Conservation (phyloP, 805 yeast genomes). For the Huiozyma sinensis region DNA sequence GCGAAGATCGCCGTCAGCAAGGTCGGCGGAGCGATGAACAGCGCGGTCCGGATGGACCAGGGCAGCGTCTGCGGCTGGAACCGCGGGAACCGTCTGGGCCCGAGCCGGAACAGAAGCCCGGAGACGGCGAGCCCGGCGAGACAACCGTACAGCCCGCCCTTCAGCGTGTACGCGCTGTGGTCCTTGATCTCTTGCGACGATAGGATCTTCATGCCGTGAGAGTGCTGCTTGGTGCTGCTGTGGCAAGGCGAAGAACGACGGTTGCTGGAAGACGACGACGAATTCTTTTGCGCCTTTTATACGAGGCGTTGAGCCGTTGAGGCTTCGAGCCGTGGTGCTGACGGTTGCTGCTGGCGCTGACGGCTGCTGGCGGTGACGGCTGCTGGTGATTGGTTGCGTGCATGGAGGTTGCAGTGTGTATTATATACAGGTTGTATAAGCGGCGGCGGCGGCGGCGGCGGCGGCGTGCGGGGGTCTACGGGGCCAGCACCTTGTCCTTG, state of each 20-base stretch:
- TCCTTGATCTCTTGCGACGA: constrained; percentile 56
- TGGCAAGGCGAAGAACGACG: too few relatives aligned
- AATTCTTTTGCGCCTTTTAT: too few relatives aligned
- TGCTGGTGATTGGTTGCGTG: too few relatives aligned
- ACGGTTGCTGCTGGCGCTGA: too few relatives aligned
- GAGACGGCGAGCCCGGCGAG: constrained; percentile 48
- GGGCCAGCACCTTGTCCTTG: constrained; percentile 30
- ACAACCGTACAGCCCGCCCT: constrained; percentile 55
- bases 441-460: too few relatives aligned
- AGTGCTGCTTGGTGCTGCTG: not conserved
- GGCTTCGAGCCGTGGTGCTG: too few relatives aligned
- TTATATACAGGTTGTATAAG: too few relatives aligned
- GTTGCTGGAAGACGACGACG: too few relatives aligned
- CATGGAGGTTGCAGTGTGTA: too few relatives aligned
- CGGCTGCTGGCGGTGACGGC: too few relatives aligned
- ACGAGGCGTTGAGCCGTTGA: too few relatives aligned
- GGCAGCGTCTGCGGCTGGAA: constrained; percentile 33
- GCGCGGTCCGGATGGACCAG: constrained; percentile 53
- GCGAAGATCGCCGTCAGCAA: constrained; percentile 52
- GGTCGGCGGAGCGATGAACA: constrained; percentile 59
- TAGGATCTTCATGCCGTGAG: constrained; percentile 47
- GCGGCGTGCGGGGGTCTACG: not conserved
- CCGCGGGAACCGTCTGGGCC: constrained; percentile 38
- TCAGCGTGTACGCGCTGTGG: constrained; percentile 45
- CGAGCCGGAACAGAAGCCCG: constrained; percentile 40